Percentiles rank a stretch among this genome's conserved stretches.
Conservation (phyloP, 768 basidiomycete species). For the Hydnum rufescens region DNA sequence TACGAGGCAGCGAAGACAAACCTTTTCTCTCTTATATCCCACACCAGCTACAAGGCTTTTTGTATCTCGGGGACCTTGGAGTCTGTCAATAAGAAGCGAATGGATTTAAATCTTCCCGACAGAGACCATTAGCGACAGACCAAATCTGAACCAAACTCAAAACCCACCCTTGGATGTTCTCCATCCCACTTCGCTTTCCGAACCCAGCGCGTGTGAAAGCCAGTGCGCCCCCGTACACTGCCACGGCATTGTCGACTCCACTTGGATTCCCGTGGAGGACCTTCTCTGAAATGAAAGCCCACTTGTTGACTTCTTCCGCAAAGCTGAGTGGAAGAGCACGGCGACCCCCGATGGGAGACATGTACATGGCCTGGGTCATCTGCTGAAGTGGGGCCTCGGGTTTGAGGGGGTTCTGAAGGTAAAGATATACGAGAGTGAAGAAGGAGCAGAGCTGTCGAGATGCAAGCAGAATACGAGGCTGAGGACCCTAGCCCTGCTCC, state of each 20-base stretch:
- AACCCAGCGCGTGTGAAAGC: slow-evolving; percentile 72
- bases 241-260: slow-evolving; percentile 91
- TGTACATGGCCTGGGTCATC: slow-evolving; percentile 33
- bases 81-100: slow-evolving; percentile 80
- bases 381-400: slow-evolving; percentile 15
- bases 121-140: background rate
- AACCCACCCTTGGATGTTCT: slow-evolving; percentile 63
- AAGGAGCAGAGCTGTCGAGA: slow-evolving; percentile 61
- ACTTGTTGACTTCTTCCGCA: slow-evolving; percentile 71
- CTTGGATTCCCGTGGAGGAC: slow-evolving; percentile 94
- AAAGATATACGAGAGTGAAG: slow-evolving; percentile 46
- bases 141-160: background rate
- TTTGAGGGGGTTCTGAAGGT: slow-evolving; percentile 31
- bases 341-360: slow-evolving; percentile 40
- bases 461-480: slow-evolving; percentile 82
- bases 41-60: slow-evolving; percentile 90
- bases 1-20: slow-evolving; percentile 13
- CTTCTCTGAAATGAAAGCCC: slow-evolving; percentile 92
- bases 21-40: slow-evolving; percentile 41
- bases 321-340: slow-evolving; percentile 39
- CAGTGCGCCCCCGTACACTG: slow-evolving; percentile 81
- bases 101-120: slow-evolving; percentile 60
- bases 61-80: slow-evolving; percentile 88
- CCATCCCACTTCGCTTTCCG: slow-evolving; percentile 62
- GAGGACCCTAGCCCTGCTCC: slow-evolving; percentile 94